Percentiles rank a stretch among this genome's conserved stretches.
Evolutionary conservation across 768 basidiomycete species (phyloP).

Genomic region (Amanita molliuscula): DNA sequence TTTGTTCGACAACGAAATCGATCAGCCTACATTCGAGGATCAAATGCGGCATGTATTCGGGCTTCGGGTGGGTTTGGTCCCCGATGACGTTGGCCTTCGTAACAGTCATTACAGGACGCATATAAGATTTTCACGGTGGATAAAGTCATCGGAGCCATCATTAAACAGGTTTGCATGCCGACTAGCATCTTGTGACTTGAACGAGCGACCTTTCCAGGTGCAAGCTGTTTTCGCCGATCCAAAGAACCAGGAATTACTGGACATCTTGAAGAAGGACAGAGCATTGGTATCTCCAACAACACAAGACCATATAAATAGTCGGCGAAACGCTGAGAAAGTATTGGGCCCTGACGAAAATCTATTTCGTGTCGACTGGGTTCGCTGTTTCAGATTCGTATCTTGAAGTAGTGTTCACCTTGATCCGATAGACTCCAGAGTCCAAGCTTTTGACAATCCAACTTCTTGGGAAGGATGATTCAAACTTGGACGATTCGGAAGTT

Average conservation of each 20-base stretch:
- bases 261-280: constrained; percentile 60
- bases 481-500: constrained; percentile 67
- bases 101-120: constrained; percentile 36
- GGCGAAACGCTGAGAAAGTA: constrained; percentile 58
- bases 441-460: constrained; percentile 66
- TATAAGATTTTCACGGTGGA: constrained; percentile 93
- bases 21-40: constrained; percentile 82
- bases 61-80: constrained; percentile 39
- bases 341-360: constrained; percentile 70
- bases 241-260: constrained; percentile 64
- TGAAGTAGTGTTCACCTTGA: not conserved
- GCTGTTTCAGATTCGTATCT: constrained; percentile 8
- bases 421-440: constrained; percentile 45
- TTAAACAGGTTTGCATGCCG: constrained; percentile 64
- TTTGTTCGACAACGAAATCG: constrained; percentile 88
- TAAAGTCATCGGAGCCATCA: constrained; percentile 76
- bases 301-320: constrained; percentile 62
- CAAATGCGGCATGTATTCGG: constrained; percentile 83
- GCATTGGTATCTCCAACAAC: constrained; percentile 46
- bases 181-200: not conserved
- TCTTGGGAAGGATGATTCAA: constrained; percentile 71
- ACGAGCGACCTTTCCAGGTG: constrained; percentile 25
- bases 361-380: constrained; percentile 75
- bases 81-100: not conserved
- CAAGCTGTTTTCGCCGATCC: constrained; percentile 60